Conservation (phyloP, 106 monocot genomes). For the Dendrobium huoshanense region DNA sequence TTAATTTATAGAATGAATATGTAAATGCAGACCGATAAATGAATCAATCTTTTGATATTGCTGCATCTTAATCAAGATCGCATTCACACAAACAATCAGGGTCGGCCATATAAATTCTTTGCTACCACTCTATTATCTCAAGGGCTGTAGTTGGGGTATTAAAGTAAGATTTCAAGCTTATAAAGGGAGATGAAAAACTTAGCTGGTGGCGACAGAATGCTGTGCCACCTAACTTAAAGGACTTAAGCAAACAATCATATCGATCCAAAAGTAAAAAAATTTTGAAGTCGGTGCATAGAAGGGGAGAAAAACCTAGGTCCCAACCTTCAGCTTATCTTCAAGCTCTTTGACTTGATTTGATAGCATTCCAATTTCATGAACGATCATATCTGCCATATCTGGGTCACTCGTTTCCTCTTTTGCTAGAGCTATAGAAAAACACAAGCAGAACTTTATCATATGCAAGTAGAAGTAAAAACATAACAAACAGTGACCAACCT, state of each 20-base stretch:
- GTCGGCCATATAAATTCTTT: background rate
- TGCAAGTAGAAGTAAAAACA: background rate
- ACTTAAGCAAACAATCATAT: background rate
- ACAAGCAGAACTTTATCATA: constrained; percentile 19
- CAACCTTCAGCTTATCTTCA: constrained; percentile 79
- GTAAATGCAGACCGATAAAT: background rate
- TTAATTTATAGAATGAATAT: background rate
- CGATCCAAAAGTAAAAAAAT: background rate
- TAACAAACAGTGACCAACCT: constrained; percentile 28
- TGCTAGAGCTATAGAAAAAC: constrained; percentile 44
- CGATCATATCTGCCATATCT: constrained; percentile 96
- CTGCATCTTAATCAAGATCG: background rate
- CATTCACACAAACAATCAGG: background rate
- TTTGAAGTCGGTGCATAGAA: background rate
- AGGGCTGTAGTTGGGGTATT: background rate
- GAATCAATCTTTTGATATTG: background rate
- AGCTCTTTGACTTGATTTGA: constrained; percentile 58
- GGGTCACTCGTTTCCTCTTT: constrained; percentile 71
- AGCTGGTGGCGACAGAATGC: background rate
- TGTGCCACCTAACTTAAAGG: background rate
- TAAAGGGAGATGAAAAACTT: background rate
- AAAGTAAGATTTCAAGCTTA: background rate
- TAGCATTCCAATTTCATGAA: constrained; percentile 62
- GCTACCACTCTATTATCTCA: background rate
- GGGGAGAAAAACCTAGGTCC: background rate